Evolutionary conservation across 1,284 basidiomycete genomes (phyloP).

Genomic region (Lignosus rhinocerotis): DNA sequence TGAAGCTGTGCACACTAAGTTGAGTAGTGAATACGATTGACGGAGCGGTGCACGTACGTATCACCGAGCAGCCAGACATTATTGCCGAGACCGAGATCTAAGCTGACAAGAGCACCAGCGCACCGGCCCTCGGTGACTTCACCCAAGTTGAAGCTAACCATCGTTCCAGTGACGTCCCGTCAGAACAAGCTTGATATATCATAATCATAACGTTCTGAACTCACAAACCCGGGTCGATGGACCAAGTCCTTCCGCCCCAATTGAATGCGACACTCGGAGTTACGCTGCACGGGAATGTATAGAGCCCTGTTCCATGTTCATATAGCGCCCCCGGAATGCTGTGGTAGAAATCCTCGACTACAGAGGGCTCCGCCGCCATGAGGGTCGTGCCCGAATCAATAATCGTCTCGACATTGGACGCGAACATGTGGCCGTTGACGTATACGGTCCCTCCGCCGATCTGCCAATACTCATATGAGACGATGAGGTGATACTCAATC

Average conservation of each 20-base stretch:
- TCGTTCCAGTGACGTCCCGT: neutral
- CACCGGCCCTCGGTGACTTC: constrained; percentile 11
- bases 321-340: constrained; percentile 40
- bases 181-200: neutral
- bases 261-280: constrained; percentile 39
- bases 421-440: constrained; percentile 30
- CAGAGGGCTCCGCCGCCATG: constrained; percentile 45
- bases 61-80: constrained; percentile 12
- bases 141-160: constrained; percentile 29
- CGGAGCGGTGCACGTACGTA: constrained; percentile 6
- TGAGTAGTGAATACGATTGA: too few relatives aligned
- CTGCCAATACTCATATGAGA: constrained; percentile 38
- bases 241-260: constrained; percentile 42
- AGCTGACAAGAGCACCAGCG: constrained; percentile 15
- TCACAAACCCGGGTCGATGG: constrained; percentile 31
- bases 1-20: neutral
- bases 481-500: constrained; percentile 15
- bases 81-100: constrained; percentile 6
- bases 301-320: constrained; percentile 35
- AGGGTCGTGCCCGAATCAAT: constrained; percentile 46
- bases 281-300: constrained; percentile 40
- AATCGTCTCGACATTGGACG: constrained; percentile 33
- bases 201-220: neutral
- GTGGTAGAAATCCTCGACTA: constrained; percentile 44
- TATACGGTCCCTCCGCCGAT: constrained; percentile 37